These are phyloP conservation scores for Aspergillus coremiiformis DNA, from an alignment of 495 filamentous ascomycete genomes.

Conservation along the genomic window DNA sequence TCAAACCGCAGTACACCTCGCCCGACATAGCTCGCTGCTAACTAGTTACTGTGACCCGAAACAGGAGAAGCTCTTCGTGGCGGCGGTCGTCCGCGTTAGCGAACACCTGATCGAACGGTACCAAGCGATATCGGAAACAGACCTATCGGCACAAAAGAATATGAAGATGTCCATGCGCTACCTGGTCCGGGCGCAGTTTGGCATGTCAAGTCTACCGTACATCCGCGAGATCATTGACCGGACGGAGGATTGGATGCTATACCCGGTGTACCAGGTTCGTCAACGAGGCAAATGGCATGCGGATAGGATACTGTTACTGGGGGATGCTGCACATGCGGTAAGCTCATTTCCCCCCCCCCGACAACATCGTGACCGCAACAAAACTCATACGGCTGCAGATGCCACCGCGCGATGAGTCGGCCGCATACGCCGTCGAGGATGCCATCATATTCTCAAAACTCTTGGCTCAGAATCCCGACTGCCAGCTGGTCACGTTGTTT, in stretches of 20 bases:
- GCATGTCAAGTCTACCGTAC: conserved; percentile 19
- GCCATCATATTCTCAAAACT: conserved; percentile 39
- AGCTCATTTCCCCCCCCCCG: background rate
- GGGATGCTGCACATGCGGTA: conserved; percentile 34
- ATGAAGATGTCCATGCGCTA: conserved; percentile 12
- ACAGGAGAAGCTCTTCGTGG: conserved; percentile 8
- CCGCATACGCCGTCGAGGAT: conserved; percentile 46
- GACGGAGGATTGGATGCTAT: conserved; percentile 42
- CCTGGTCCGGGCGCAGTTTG: conserved; percentile 11
- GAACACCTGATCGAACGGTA: conserved; percentile 8
- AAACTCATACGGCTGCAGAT: conserved; percentile 20
- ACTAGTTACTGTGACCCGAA: conserved; percentile 25
- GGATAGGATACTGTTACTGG: conserved; percentile 35
- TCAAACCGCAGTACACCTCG: conserved; percentile 31
- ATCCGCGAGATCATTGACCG: conserved; percentile 35
- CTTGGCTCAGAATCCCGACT: conserved; percentile 7
- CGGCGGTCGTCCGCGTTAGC: conserved; percentile 12
- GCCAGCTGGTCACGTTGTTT: conserved; percentile 28
- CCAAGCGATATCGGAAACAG: conserved; percentile 2
- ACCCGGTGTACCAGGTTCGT: conserved; percentile 41
- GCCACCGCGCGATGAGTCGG: conserved; percentile 46
- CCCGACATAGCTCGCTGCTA: conserved; percentile 34
- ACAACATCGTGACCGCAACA: background rate
- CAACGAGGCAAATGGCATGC: conserved; percentile 37
- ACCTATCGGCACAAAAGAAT: background rate